These are phyloP conservation scores for Lindgomyces ingoldianus DNA, from an alignment of 495 filamentous ascomycete species.

Conservation along the genomic window DNA sequence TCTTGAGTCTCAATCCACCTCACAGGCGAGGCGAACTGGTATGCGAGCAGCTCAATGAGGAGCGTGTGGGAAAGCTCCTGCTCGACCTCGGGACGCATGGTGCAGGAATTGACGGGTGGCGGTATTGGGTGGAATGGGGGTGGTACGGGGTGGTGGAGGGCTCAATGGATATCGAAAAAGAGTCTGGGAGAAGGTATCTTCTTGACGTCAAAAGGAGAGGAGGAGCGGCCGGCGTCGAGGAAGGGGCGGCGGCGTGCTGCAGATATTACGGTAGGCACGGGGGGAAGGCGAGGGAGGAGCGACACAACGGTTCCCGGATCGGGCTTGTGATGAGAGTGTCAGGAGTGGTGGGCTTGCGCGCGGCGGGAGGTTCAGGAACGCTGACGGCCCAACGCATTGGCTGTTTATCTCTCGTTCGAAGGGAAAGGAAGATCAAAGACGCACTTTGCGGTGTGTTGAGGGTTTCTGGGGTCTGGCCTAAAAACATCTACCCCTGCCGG, in stretches of 20 bases:
- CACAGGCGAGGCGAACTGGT: slow-evolving; percentile 97
- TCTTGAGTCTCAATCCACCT: slow-evolving; percentile 99
- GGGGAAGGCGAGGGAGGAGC: background rate
- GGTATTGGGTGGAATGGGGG: background rate
- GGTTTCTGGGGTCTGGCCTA: slow-evolving; percentile 14
- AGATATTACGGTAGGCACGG: background rate
- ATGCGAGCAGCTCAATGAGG: slow-evolving; percentile 96
- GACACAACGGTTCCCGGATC: background rate
- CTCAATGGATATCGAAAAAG: slow-evolving; percentile 14
- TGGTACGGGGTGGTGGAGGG: background rate
- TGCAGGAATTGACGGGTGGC: slow-evolving; percentile 43
- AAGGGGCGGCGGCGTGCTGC: slow-evolving; percentile 13
- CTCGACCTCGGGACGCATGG: slow-evolving; percentile 96
- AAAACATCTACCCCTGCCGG: slow-evolving; percentile 13
- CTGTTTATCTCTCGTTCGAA: slow-evolving; percentile 24
- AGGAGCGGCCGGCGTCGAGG: background rate
- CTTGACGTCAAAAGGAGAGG: background rate
- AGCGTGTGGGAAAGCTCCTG: slow-evolving; percentile 97
- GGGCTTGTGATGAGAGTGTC: slow-evolving; percentile 13
- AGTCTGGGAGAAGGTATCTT: slow-evolving; percentile 18
- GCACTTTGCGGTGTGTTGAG: slow-evolving; percentile 17
- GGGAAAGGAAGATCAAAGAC: background rate
- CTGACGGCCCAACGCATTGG: slow-evolving; percentile 29
- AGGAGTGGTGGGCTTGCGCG: background rate
- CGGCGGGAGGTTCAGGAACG: slow-evolving; percentile 22